Percentiles rank a stretch among this genome's conserved stretches.
These are phyloP conservation scores for Bipolaris zeicola DNA, from an alignment of 2,329 filamentous ascomycete species.

Conservation along the genomic window DNA sequence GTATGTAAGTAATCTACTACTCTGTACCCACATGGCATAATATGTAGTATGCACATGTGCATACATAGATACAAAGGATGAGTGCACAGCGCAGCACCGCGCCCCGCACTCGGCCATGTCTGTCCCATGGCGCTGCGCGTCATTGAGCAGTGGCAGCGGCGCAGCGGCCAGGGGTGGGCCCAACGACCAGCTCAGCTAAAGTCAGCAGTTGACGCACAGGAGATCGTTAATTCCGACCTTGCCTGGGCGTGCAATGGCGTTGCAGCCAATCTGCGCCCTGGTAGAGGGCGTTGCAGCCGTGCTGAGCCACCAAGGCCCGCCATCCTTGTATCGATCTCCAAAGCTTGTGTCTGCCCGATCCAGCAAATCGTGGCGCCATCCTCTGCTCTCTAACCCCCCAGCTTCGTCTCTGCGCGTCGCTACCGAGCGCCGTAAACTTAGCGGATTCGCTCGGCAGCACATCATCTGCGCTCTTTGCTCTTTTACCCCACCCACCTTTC, in stretches of 20 bases:
- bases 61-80: too few relatives aligned
- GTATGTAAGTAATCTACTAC: too few relatives aligned
- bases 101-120: constrained; percentile 4
- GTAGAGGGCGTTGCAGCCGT: too few relatives aligned
- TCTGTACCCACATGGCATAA: too few relatives aligned
- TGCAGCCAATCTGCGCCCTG: constrained; percentile 18
- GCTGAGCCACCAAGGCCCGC: background rate
- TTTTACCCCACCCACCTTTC: constrained; percentile 31
- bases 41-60: too few relatives aligned
- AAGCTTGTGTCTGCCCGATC: constrained; percentile 43
- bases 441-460: constrained; percentile 27
- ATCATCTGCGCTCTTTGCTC: constrained; percentile 28
- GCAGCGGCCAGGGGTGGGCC: constrained; percentile 10
- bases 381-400: constrained; percentile 11
- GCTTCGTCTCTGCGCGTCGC: constrained; percentile 23
- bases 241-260: constrained; percentile 16
- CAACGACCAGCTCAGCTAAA: background rate
- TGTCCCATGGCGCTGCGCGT: constrained; percentile 20
- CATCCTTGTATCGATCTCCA: constrained; percentile 32
- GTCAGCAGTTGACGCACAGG: constrained; percentile 23
- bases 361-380: constrained; percentile 18
- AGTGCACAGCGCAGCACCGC: background rate
- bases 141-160: constrained; percentile 9
- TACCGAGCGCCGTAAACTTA: constrained; percentile 32
- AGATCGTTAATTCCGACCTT: constrained; percentile 30